Base-by-base conservation (phyloP, 257 asterid genomes). In the Asclepias syriaca region DNA sequence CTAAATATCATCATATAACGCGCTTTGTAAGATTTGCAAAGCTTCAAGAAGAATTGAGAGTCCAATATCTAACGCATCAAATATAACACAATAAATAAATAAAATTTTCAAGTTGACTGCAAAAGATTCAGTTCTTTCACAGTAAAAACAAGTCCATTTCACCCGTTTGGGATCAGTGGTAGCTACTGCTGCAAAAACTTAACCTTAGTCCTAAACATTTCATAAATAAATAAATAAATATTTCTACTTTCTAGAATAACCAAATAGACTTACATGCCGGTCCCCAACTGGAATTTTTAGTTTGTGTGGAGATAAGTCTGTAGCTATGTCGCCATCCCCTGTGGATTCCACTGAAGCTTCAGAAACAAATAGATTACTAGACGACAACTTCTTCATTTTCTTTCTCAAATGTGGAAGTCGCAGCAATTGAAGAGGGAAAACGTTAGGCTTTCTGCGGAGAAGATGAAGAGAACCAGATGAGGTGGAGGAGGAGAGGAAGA, bases 281-380 rank as follows among this genome's bases (percentile, higher is more conserved):
- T 89, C 88, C 7, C 97, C 97, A 43, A 89, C 85, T 4, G 96
- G 97, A 68, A 91, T 87, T 82, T 73, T 91, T 60, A 93, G 67
- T n/a, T 96, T 87, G 66, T 68, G 79, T 9, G 96, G 95, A 63
- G 86, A 87, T 21, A 58, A 3, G 18, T 12, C 50, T 2, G 29
- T 10, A 6, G 27, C 24, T 39, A 40, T 34, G 68, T 22, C 68
- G 50, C 68, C 68, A 10, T 27, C 29, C 14, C 68, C 68, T 15
- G 5, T 7, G 4, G 22, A 14, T 32, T 37, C 50, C 18, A 34
- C 1, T 18, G 68, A 64, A 64, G 68, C 50, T 39, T 37, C 3
- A 3, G 50, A 19, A 64, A 64, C 49, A 19, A 63, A 34, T 37
- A 18, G 49, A 37, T 34, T 39, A 64, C 29, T 19, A 18, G 68